Base-by-base conservation (phyloP, 2,329 filamentous ascomycete genomes). In the Periconia digitata region DNA sequence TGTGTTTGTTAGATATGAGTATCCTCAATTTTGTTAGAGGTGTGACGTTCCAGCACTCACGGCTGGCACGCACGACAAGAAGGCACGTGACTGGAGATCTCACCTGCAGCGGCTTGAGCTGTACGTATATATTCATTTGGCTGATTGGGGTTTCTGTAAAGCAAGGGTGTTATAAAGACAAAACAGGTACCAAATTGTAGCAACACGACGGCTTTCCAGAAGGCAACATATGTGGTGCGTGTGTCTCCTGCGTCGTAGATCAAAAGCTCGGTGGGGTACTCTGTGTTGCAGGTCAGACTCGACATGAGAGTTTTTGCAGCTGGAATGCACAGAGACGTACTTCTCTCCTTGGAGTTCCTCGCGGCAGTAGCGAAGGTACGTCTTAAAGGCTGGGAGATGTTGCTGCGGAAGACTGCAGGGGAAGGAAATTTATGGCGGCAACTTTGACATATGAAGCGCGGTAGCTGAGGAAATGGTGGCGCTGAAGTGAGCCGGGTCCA, bases 231-330 rank as follows among this genome's bases (percentile, higher is more conserved):
- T 3, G 66, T 58, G 7, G 66, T 67, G 32, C 69, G 67, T 10
- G 63, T 60, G 18, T 69, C 64, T 24, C 70, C 70, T 7, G 70
- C 67, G 55, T 71, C 60, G 45, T 72, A 72, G 21, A 72, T 71
- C 38, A 67, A 46, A 6, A 72, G 52, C 13, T 46, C 58, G 51
- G 40, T 56, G 40, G 59, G 64, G 60, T 63, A 66, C 54, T 59
- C 53, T 52, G 22, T 0, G 5, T 7, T 3, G n/a, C n/a, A n/a
- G n/a, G n/a, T n/a, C n/a, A n/a, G n/a, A n/a, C n/a, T n/a, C n/a
- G n/a, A n/a, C 7, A 22, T 46, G 5, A 48, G 17, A 17, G 35
- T 8, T 35, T 20, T 15, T 32, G 21, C 35, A 7, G 8, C 29
- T 5, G 4, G 21, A 32, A 3, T 15, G 13, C 16, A 35, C 35